Conservation (phyloP, 169 alveolate species). For the Pseudocohnilembus persalinus region DNA sequence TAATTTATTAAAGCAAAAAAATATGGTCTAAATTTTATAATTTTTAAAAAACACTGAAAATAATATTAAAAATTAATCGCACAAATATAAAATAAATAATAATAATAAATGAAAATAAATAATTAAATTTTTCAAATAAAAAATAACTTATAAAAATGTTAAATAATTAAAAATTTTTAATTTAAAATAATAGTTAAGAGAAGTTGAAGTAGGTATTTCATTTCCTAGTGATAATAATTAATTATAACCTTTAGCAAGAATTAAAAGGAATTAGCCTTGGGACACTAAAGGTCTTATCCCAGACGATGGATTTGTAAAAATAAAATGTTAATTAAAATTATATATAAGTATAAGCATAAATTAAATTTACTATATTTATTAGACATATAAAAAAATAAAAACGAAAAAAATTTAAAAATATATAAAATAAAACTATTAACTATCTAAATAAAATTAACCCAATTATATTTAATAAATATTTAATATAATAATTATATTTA, state of each 20-base stretch:
- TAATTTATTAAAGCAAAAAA: background rate
- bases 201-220: constrained; percentile 41
- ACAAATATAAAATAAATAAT: no score
- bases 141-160: background rate
- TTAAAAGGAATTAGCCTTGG: constrained; percentile 40
- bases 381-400: background rate
- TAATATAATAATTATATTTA: no score
- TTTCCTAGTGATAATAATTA: constrained; percentile 43
- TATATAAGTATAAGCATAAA: background rate
- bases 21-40: no score
- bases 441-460: no score
- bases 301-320: constrained; percentile 48
- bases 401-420: no score
- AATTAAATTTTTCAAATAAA: background rate
- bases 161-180: background rate
- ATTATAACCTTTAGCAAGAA: constrained; percentile 45
- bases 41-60: no score
- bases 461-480: no score
- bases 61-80: no score
- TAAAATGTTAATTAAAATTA: no score
- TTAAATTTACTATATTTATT: no score
- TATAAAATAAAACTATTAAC: no score
- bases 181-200: constrained; percentile 19
- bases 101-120: no score
- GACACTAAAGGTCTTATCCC: constrained; percentile 42